These are phyloP conservation scores for Leersia perrieri DNA, from an alignment of 176 grass and related monocot genomes.

Conservation along the genomic window DNA sequence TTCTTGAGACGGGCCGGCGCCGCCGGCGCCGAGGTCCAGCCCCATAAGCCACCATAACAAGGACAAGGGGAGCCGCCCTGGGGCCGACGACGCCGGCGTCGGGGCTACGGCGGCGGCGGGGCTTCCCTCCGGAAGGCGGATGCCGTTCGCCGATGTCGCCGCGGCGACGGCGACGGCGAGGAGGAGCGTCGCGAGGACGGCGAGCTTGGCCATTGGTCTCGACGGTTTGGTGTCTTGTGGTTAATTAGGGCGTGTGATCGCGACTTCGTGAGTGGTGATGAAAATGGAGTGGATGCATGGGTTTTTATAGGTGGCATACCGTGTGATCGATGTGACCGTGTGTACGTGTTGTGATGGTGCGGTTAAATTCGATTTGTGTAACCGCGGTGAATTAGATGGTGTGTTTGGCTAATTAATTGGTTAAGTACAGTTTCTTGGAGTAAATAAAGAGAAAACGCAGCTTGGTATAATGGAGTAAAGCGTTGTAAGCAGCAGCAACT, in stretches of 20 bases:
- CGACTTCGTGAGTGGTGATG: not conserved
- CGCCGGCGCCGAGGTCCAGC: too few relatives aligned
- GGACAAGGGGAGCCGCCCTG: too few relatives aligned
- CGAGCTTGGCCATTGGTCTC: not conserved
- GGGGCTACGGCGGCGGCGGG: not conserved
- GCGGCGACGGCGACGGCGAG: not conserved
- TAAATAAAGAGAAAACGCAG: too few relatives aligned
- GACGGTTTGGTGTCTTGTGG: not conserved
- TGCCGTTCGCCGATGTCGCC: not conserved
- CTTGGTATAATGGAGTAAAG: too few relatives aligned
- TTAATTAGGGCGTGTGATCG: too few relatives aligned
- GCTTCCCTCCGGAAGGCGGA: not conserved
- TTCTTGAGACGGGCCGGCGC: not conserved
- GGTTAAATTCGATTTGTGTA: not conserved
- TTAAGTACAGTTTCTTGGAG: too few relatives aligned
- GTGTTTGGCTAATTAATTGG: too few relatives aligned
- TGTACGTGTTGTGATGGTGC: too few relatives aligned
- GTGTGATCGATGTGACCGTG: too few relatives aligned
- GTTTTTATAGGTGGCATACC: not conserved
- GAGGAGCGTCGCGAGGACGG: not conserved
- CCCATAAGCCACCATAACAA: too few relatives aligned
- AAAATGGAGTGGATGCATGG: not conserved
- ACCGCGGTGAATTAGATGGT: not conserved
- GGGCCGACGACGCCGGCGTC: too few relatives aligned
- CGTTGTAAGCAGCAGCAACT: too few relatives aligned